Evolutionary conservation across 352 stramenopile species (phyloP), one percentile per base, ranked within the genome.

Genomic region (Phytophthora palmivora): DNA sequence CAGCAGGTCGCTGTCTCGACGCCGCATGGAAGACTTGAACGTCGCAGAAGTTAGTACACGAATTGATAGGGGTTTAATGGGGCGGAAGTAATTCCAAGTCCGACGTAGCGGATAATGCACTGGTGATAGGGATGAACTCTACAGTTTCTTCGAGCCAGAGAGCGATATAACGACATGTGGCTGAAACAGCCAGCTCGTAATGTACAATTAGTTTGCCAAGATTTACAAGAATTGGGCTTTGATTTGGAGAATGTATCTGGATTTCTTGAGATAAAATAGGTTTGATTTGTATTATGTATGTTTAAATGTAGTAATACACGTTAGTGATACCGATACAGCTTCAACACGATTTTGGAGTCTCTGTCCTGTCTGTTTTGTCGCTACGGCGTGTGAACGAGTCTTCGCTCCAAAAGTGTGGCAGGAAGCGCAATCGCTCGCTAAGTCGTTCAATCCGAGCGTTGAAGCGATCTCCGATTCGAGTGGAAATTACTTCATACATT

Each of bases 391-490:
- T 64, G 38, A 58, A 52, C 46, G 58, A 63, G 34, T 69, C n/a
- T 11, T 72, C 50, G 46, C 28, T 61, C 47, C 62, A 58, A 30
- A 75, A 72, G 47, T 67, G 57, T 16, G 62, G 49, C 22, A 75
- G 51, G 33, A 74, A 63, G 10, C 53, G 58, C 34, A 63, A 33
- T 34, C 56, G 57, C 7, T 58, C 43, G 34, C 55, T 46, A n/a
- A 60, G 37, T 37, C 45, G 48, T 6, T 70, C 32, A 6, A 59
- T 32, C 15, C 56, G 62, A 37, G 58, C 34, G 18, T 60, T 63
- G 37, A 79, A 83, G 16, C 73, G 76, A 26, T 82, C 63, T 52
- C 73, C 73, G 19, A 85, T 75, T 6, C 72, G 63, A 28, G 51
- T 56, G 1, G 64, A 76, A 2, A 83, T 45, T 19, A 85, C 57